Evolutionary conservation across 2,329 filamentous ascomycete species (phyloP), one percentile per base, ranked within the genome.

Genomic region (Incumbomyces lentus): DNA sequence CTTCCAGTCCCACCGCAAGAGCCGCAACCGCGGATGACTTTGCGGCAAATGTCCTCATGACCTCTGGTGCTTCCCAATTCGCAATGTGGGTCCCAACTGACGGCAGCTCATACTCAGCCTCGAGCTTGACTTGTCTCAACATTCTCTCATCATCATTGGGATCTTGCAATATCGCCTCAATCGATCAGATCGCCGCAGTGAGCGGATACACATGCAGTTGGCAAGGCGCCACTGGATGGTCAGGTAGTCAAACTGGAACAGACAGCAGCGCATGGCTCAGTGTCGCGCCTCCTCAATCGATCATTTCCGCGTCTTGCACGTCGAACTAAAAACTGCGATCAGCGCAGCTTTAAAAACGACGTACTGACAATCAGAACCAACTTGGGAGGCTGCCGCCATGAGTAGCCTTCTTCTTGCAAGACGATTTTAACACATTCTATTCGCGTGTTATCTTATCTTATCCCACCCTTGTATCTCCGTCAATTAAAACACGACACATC

Each of bases 201-300:
- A 56, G 58, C n/a, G 62, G 62, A 22, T 61, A 62, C 31, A 61
- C 62, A 6, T 57, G 65, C 33, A 52, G 53, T 6, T 66, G 64
- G 49, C 34, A 52, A 17, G 58, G 55, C 2, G 61, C 60, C 45
- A 47, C 52, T 29, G 53, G 55, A n/a, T 57, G 49, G 30, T 46
- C 40, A 7, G 45, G 35, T 14, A 47, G 48, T 13, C 35, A 55
- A 32, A n/a, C 34, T 6, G 55, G 53, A 4, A 47, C 42, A 11
- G 34, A 49, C 19, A 52, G 52, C 12, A 51, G 49, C 18, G 53
- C 52, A n/a, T 57, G 49, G 43, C 44, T 47, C 17, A 50, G 50
- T 5, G 55, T 57, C 17, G 55, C 52, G 31, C 55, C 55, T 16
- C 55, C 55, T 30, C 53, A 55, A 38, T 54, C 53, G n/a, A 57